Percentiles rank a stretch among this genome's conserved stretches.
These are phyloP conservation scores for Chondrus crispus DNA, from an alignment of 23 red algal genomes.

Conservation along the genomic window DNA sequence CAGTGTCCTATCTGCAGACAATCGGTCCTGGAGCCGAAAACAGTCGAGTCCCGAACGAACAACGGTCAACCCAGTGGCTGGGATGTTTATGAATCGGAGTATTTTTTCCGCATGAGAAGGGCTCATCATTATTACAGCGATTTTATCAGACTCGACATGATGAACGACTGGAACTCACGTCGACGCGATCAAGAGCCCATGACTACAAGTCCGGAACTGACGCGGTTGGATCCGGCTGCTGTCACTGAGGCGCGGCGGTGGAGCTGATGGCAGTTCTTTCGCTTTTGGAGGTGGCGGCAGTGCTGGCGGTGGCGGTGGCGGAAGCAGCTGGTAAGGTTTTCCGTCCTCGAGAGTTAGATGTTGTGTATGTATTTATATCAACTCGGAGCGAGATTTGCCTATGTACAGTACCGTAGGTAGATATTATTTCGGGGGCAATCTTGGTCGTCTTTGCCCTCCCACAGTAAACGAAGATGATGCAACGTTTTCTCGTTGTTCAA, in stretches of 20 bases:
- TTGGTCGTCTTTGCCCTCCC: too few species aligned
- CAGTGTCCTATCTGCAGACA: slow-evolving; percentile 54
- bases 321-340: slow-evolving; percentile 27
- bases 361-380: too few species aligned
- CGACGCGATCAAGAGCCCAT: slow-evolving; percentile 11
- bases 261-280: slow-evolving; percentile 32
- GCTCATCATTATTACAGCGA: slow-evolving; percentile 29
- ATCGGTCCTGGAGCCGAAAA: neutral
- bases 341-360: neutral
- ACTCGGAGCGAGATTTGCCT: too few species aligned
- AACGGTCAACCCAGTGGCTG: slow-evolving; percentile 24
- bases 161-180: slow-evolving; percentile 39
- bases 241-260: slow-evolving; percentile 34
- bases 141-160: slow-evolving; percentile 48
- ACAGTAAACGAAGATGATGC: too few species aligned
- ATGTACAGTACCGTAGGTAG: too few species aligned
- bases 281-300: slow-evolving; percentile 48
- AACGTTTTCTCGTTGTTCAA: too few species aligned
- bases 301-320: slow-evolving; percentile 57
- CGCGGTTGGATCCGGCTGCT: slow-evolving; percentile 33
- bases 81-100: slow-evolving; percentile 59
- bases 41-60: slow-evolving; percentile 16
- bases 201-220: slow-evolving; percentile 16
- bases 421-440: too few species aligned
- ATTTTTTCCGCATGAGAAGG: slow-evolving; percentile 46